A percentile compares a stretch with the other conserved stretches of the same genome.
Conservation (phyloP, 2,329 filamentous ascomycete species). For the Fusarium nelsonii region DNA sequence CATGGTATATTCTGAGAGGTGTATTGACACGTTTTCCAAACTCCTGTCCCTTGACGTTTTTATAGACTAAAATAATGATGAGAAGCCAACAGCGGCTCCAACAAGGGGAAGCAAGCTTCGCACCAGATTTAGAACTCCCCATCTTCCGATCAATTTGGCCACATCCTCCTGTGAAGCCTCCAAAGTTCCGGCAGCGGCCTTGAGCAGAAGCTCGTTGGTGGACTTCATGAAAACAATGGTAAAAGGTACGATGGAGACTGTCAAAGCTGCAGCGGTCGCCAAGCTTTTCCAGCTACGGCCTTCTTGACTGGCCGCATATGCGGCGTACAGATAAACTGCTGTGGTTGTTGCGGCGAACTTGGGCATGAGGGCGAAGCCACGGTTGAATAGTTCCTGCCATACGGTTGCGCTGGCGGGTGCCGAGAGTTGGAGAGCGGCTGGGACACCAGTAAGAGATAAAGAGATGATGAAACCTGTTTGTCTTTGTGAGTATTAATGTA, state of each 20-base stretch:
- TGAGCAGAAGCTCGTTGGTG: conserved; percentile 53
- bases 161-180: conserved; percentile 39
- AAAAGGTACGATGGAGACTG: conserved; percentile 57
- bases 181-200: conserved; percentile 39
- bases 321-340: conserved; percentile 53
- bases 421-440: conserved; percentile 46
- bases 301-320: conserved; percentile 50
- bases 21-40: too few species aligned
- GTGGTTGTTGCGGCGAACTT: conserved; percentile 51
- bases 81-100: conserved; percentile 47
- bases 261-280: conserved; percentile 50
- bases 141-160: conserved; percentile 41
- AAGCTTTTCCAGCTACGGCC: conserved; percentile 53
- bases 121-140: conserved; percentile 49
- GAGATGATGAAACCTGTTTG: conserved; percentile 53
- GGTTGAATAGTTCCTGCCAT: conserved; percentile 56
- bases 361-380: conserved; percentile 55
- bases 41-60: neutral
- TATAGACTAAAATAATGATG: conserved; percentile 36
- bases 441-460: conserved; percentile 54
- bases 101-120: conserved; percentile 51
- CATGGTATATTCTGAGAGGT: neutral
- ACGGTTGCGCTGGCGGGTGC: conserved; percentile 50
- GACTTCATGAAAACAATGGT: conserved; percentile 54
- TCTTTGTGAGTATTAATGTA: neutral